phyloP scores from a whole-genome alignment of 495 filamentous ascomycete species.

The Hypoxylon fuscum region DNA sequence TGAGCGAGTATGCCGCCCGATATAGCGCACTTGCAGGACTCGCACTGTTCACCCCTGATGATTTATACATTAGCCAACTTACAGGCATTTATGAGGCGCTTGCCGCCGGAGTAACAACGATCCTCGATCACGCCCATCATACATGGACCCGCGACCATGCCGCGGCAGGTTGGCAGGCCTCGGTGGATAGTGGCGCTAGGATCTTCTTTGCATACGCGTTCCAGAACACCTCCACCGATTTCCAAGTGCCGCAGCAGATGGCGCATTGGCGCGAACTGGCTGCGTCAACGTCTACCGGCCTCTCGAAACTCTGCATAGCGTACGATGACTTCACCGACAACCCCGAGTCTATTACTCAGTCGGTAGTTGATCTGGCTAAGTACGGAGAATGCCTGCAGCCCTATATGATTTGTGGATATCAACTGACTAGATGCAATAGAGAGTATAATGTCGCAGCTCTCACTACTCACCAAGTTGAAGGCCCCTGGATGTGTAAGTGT shows the following conservation, averaged over 20 bases:
- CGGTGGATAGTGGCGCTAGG: conserved; percentile 52
- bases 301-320: no score
- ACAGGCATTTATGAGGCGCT: conserved; percentile 61
- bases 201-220: conserved; percentile 53
- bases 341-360: no score
- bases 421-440: conserved; percentile 20
- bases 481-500: conserved; percentile 36
- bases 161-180: conserved; percentile 49
- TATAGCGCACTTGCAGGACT: conserved; percentile 4
- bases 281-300: conserved; percentile 8
- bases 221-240: conserved; percentile 22
- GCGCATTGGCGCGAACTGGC: conserved; percentile 43
- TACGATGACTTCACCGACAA: no score
- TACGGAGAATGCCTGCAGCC: background rate
- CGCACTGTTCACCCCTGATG: conserved; percentile 54
- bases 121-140: conserved; percentile 65
- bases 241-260: conserved; percentile 41
- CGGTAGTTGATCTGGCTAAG: no score
- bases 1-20: conserved; percentile 40
- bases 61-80: conserved; percentile 64
- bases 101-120: conserved; percentile 65
- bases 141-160: conserved; percentile 54
- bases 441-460: conserved; percentile 45
- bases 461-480: conserved; percentile 47
- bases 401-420: background rate